Evolutionary conservation across 2,329 filamentous ascomycete species (phyloP).

Genomic region (Alternaria sp.): DNA sequence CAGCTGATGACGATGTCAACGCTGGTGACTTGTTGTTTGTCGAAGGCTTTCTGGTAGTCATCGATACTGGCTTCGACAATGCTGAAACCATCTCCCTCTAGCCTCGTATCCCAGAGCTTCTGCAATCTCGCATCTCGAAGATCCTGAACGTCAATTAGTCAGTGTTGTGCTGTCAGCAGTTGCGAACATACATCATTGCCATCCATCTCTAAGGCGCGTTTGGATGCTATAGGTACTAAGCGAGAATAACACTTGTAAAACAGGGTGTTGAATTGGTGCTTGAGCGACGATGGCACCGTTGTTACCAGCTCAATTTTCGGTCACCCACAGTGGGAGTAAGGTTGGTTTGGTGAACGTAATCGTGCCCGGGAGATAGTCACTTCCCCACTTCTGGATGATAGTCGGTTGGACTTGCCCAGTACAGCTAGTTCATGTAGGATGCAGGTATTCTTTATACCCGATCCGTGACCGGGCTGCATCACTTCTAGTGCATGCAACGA

Average conservation of each 20-base stretch:
- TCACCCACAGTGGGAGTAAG: background rate
- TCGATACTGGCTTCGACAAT: constrained; percentile 60
- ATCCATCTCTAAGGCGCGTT: background rate
- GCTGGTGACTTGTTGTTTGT: constrained; percentile 51
- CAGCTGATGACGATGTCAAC: constrained; percentile 58
- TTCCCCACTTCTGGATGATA: constrained; percentile 24
- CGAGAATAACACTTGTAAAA: background rate
- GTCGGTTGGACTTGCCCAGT: constrained; percentile 27
- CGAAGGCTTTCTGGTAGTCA: constrained; percentile 55
- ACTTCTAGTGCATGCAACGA: background rate
- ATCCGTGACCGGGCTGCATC: background rate
- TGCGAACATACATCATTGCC: constrained; percentile 1
- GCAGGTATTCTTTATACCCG: background rate
- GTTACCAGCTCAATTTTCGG: background rate
- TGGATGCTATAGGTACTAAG: background rate
- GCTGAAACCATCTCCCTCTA: constrained; percentile 19
- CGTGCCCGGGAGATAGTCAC: constrained; percentile 4
- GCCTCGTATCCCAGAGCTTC: background rate
- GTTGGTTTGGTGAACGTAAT: background rate
- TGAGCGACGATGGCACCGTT: background rate
- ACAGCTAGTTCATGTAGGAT: constrained; percentile 17
- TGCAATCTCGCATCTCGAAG: background rate
- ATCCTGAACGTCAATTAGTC: background rate
- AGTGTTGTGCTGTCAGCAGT: background rate
- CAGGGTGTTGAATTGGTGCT: background rate